These are phyloP conservation scores for Diplodia scrobiculata DNA, from an alignment of 2,329 filamentous ascomycete species.

Conservation along the genomic window DNA sequence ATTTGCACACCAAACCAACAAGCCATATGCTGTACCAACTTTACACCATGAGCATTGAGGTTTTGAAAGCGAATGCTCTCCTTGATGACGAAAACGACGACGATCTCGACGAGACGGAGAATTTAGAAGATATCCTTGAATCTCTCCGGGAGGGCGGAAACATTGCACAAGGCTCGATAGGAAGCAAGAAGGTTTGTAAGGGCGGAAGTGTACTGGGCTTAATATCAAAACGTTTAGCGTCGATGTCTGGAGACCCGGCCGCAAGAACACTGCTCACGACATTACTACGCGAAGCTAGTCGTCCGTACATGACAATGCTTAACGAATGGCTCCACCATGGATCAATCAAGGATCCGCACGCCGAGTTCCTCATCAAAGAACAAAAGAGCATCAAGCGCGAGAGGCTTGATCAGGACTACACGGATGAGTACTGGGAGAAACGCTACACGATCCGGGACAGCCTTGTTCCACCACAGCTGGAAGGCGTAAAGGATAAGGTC, in stretches of 20 bases:
- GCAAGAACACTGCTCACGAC: slow-evolving; percentile 79
- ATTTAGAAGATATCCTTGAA: slow-evolving; percentile 91
- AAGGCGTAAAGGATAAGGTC: slow-evolving; percentile 89
- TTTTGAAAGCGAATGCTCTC: slow-evolving; percentile 83
- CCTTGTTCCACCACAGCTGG: slow-evolving; percentile 87
- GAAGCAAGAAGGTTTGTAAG: slow-evolving; percentile 89
- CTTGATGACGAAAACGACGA: slow-evolving; percentile 71
- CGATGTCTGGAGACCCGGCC: slow-evolving; percentile 90
- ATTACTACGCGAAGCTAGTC: slow-evolving; percentile 81
- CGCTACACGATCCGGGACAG: slow-evolving; percentile 91
- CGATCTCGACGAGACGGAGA: slow-evolving; percentile 73
- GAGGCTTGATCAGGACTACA: slow-evolving; percentile 91
- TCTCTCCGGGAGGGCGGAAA: slow-evolving; percentile 85
- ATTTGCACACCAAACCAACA: slow-evolving; percentile 86
- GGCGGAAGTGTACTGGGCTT: slow-evolving; percentile 92
- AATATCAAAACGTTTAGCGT: slow-evolving; percentile 79
- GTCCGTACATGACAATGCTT: slow-evolving; percentile 96
- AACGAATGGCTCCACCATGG: slow-evolving; percentile 99
- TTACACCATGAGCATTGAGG: slow-evolving; percentile 74
- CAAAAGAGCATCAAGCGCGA: slow-evolving; percentile 93
- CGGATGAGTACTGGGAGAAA: slow-evolving; percentile 98
- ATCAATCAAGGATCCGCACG: slow-evolving; percentile 88
- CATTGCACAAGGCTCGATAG: slow-evolving; percentile 73
- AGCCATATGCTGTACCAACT: slow-evolving; percentile 89
- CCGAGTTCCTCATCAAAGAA: slow-evolving; percentile 92